Evolutionary conservation across 192 early-diverging fungal species (phyloP), one percentile per base, ranked within the genome.

Genomic region (Backusella parvicylindrica): DNA sequence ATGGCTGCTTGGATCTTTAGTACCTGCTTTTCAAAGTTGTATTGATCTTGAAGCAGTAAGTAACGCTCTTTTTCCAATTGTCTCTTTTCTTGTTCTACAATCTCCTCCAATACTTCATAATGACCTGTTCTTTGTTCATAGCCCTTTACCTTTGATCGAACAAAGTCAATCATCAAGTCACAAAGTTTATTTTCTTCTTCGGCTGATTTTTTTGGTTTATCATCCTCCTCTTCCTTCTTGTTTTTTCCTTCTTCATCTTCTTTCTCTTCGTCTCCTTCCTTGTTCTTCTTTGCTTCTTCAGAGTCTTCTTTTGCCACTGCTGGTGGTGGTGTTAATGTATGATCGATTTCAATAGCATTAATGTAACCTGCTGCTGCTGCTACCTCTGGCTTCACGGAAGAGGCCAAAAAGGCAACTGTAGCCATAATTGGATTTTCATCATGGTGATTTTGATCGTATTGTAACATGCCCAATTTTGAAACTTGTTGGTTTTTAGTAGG

Each of bases 331-430:
- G 78, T 82, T 35, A 63, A 40, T 64, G 36, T 50, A 30, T 63
- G 32, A 9, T 32, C 47, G 36, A 68, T 68, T 38, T 68, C 66
- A 13, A 68, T 18, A 38, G 53, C 33, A 65, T 73, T 40, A 21
- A 64, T 23, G 76, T 94, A 87, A 5, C 95, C 94, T 6, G 94
- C 95, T 2, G 95, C 95, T 0, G 87, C 86, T 0, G 96, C 98
- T 3, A 98, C 94, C 28, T 91, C 86, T 0, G 97, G 95, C 75
- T 91, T 88, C 26, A 99, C 96, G 37, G 93, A 86, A 28, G 92
- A 89, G 0, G 95, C 95, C 72, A 99, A 83, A 69, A 97, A 97
- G 0, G 96, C 94, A 1, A 96, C 94, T 1, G 98, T 88, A 12
- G 92, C 92, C 91, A 53, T 75, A 43, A 50, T 84, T 78, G 43